A percentile compares a stretch with the other conserved stretches of the same genome.
Evolutionary conservation across 768 basidiomycete species (phyloP).

Genomic region (Rhizopogon roseolus): DNA sequence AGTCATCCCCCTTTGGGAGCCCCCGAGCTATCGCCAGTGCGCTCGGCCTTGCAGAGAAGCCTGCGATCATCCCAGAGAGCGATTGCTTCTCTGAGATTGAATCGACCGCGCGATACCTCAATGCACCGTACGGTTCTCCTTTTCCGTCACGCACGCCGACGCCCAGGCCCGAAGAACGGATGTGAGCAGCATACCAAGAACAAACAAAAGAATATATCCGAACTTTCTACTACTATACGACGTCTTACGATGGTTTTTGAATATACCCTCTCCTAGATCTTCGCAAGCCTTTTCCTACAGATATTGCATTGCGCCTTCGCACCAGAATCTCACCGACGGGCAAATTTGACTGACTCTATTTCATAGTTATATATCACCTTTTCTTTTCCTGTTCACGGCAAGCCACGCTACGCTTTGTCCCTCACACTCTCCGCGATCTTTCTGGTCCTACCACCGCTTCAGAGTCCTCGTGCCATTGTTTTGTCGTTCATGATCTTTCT

Average conservation of each 20-base stretch:
- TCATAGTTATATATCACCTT: slow-evolving; percentile 28
- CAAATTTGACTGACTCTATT: slow-evolving; percentile 30
- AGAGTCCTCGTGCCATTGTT: slow-evolving; percentile 16
- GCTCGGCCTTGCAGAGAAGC: slow-evolving; percentile 34
- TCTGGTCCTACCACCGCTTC: slow-evolving; percentile 11
- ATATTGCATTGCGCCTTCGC: slow-evolving; percentile 26
- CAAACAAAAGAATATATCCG: slow-evolving; percentile 10
- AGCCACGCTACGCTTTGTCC: slow-evolving; percentile 19
- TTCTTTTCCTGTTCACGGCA: slow-evolving; percentile 21
- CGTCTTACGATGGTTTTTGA: slow-evolving; percentile 28
- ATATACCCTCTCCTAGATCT: slow-evolving; percentile 30
- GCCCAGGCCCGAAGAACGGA: slow-evolving; percentile 30
- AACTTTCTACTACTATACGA: slow-evolving; percentile 25
- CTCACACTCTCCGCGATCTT: slow-evolving; percentile 8
- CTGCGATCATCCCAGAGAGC: slow-evolving; percentile 19
- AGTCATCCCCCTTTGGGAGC: slow-evolving; percentile 45
- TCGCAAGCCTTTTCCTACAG: slow-evolving; percentile 24
- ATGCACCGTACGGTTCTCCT: slow-evolving; percentile 46
- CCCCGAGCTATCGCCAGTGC: slow-evolving; percentile 47
- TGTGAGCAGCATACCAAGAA: slow-evolving; percentile 16
- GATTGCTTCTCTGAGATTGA: slow-evolving; percentile 36
- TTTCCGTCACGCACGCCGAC: slow-evolving; percentile 46
- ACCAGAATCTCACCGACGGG: slow-evolving; percentile 16
- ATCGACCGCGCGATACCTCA: slow-evolving; percentile 41
- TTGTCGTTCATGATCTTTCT: slow-evolving; percentile 12